Conservation (phyloP, 164 flowering plant genomes). For the Akebia trifoliata region DNA sequence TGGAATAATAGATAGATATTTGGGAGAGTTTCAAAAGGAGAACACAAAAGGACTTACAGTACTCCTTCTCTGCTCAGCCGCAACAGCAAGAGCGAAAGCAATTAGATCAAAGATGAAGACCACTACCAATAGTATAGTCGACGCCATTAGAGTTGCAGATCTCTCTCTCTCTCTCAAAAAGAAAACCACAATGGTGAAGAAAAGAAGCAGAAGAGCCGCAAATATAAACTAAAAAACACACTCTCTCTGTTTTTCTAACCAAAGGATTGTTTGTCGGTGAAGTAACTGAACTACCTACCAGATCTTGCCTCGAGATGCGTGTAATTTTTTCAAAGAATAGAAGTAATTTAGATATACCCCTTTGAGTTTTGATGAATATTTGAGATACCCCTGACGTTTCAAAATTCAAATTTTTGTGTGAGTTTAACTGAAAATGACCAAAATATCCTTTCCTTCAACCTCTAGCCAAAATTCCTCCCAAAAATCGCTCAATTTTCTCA, state of each 20-base stretch:
- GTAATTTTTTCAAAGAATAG: too few species aligned
- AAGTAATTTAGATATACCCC: too few species aligned
- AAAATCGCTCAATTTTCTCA: too few species aligned
- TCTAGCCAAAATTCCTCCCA: too few species aligned
- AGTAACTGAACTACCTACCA: neutral
- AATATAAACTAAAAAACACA: neutral
- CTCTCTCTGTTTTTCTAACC: neutral
- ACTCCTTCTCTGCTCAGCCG: slow-evolving; percentile 82
- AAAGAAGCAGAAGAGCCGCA: neutral
- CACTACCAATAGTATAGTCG: slow-evolving; percentile 32
- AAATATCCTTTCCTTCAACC: too few species aligned
- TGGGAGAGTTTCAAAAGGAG: neutral
- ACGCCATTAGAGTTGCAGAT: slow-evolving; percentile 40
- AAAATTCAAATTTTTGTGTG: too few species aligned
- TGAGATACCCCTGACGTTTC: too few species aligned
- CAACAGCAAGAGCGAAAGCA: slow-evolving; percentile 60
- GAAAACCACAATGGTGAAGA: neutral
- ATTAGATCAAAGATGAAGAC: slow-evolving; percentile 48
- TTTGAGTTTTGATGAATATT: too few species aligned
- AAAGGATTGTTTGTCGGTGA: slow-evolving; percentile 10
- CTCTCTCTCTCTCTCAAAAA: slow-evolving; percentile 11
- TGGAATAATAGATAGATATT: neutral
- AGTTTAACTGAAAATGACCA: too few species aligned
- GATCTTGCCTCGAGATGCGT: neutral
- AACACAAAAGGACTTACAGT: slow-evolving; percentile 35